These are phyloP conservation scores for Trebouxia sp. DNA, from an alignment of 139 green algal species.

Conservation along the genomic window DNA sequence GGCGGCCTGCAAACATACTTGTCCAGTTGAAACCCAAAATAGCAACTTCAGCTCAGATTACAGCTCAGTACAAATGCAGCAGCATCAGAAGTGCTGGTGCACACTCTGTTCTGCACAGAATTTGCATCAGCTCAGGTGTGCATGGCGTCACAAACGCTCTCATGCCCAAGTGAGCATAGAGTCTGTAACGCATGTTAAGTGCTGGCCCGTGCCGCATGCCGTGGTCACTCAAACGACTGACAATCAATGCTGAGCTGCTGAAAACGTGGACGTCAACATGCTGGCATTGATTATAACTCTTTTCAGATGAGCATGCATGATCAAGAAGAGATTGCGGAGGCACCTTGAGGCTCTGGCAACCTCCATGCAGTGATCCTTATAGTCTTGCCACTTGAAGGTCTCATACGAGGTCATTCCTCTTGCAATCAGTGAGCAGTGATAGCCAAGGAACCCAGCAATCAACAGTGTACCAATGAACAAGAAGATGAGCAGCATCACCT, in stretches of 20 bases:
- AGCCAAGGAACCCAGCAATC: slow-evolving; percentile 37
- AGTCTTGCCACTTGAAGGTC: slow-evolving; percentile 30
- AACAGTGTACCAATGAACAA: slow-evolving; percentile 23
- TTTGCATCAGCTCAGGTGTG: too few species aligned
- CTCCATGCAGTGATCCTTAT: slow-evolving; percentile 18
- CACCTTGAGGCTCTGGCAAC: slow-evolving; percentile 1
- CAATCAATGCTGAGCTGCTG: not conserved
- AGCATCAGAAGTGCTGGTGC: too few species aligned
- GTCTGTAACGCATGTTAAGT: too few species aligned
- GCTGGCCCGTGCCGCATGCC: too few species aligned
- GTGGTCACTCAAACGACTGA: too few species aligned
- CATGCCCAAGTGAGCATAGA: too few species aligned
- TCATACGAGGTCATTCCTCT: slow-evolving; percentile 38
- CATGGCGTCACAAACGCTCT: too few species aligned
- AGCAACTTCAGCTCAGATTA: not conserved
- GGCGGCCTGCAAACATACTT: not conserved
- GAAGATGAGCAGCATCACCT: slow-evolving; percentile 31
- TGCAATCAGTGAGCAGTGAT: slow-evolving; percentile 32
- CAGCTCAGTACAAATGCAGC: too few species aligned
- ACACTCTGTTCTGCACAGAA: too few species aligned
- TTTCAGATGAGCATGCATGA: too few species aligned
- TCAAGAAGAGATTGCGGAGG: too few species aligned
- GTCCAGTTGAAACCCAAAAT: not conserved
- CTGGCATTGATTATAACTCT: too few species aligned
- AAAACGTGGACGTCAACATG: not conserved